Conservation (phyloP, 257 asterid species). For the Coffea canephora region DNA sequence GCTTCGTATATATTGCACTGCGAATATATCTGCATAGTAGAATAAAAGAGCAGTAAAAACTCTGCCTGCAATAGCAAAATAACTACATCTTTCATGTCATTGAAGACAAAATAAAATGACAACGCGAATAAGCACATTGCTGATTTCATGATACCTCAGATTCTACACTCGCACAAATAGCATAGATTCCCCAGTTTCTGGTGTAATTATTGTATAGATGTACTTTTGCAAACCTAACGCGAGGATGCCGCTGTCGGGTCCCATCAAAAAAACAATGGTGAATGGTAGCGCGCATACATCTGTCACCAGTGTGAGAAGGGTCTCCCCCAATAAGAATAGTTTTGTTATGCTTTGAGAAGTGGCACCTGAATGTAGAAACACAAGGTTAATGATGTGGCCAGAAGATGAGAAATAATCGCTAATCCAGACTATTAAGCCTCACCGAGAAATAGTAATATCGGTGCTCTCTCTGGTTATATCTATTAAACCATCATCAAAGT, state of each 20-base stretch:
- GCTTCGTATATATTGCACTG: constrained; percentile 91
- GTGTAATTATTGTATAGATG: constrained; percentile 86
- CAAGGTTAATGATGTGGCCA: neutral
- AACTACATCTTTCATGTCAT: neutral
- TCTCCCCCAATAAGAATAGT: constrained; percentile 82
- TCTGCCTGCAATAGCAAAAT: neutral
- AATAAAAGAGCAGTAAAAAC: neutral
- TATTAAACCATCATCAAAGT: constrained; percentile 68
- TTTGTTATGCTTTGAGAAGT: constrained; percentile 73
- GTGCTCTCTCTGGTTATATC: constrained; percentile 83
- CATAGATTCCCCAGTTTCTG: constrained; percentile 76
- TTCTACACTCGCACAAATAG: constrained; percentile 94
- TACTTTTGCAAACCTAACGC: constrained; percentile 82
- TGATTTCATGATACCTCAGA: constrained; percentile 52
- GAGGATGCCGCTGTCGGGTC: constrained; percentile 90
- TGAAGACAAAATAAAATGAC: no score
- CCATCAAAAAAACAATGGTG: constrained; percentile 96
- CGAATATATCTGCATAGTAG: constrained; percentile 59
- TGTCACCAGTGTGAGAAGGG: constrained; percentile 57
- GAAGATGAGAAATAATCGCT: neutral
- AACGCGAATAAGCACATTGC: neutral
- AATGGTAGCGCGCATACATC: constrained; percentile 77
- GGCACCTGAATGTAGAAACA: constrained; percentile 49
- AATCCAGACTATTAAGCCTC: neutral
- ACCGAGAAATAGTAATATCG: constrained; percentile 82